Base-by-base conservation (phyloP, 257 asterid genomes). In the Catharanthus roseus region DNA sequence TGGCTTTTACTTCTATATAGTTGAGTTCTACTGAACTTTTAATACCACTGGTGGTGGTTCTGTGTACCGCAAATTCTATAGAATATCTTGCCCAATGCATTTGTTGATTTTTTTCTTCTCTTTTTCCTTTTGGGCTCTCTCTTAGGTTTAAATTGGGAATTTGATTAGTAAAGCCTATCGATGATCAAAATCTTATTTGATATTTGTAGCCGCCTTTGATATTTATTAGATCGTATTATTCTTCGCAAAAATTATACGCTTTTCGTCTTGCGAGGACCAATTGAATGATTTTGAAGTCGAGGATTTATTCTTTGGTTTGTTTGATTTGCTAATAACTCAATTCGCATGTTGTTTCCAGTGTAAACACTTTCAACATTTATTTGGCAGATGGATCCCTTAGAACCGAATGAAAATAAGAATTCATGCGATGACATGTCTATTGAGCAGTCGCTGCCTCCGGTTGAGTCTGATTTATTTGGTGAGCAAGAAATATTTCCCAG, bases 401-500 rank as follows among this genome's bases (percentile, higher is more conserved):
- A 77, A 18, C 55, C 50, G 6, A 66, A 68, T 66, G 74, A 54
- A 72, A 78, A 77, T 71, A 78, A 79, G 38, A 78, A 56, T 74
- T 51, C 33, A 70, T 26, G 26, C 65, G 83, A 76, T 74, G 77
- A 61, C 53, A 76, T 75, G 79, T 62, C 77, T 41, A 67, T 65
- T 18, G 85, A 75, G 61, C 73, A 54, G 54, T 70, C 73, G 9
- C 65, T 72, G 53, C 77, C 72, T 12, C 68, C 21, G 24, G 39
- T 72, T 69, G 71, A 76, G 49, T 58, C 16, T 66, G 79, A 77
- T 36, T 51, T 56, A 5, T 82, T 76, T 39, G 84, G 83, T 61
- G 88, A 80, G 80, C 86, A 80, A 9, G 80, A 78, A 36, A 78
- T 85, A 51, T 69, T 70, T 60, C 92, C 96, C 15, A 83, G 95